Evolutionary conservation across 202 grass and related monocot genomes (phyloP).

Genomic region (Saccharum hybrid): DNA sequence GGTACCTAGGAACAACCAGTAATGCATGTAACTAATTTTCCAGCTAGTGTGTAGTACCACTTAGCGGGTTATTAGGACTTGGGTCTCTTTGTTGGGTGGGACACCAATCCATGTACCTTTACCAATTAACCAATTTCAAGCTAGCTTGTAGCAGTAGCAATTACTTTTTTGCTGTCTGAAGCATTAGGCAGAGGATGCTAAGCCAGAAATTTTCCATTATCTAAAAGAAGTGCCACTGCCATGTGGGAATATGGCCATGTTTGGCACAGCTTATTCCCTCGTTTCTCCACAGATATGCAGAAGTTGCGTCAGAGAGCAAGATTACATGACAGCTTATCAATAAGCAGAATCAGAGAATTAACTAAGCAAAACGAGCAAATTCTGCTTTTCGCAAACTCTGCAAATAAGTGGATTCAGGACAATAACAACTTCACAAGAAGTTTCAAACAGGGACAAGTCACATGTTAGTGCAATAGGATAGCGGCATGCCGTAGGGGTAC

Average conservation of each 20-base stretch:
- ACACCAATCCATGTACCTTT: not conserved
- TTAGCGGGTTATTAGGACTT: not conserved
- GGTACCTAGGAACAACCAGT: constrained; percentile 35
- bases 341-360: constrained; percentile 16
- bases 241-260: constrained; percentile 23
- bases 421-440: not conserved
- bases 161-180: not conserved
- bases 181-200: not conserved
- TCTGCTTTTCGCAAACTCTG: not conserved
- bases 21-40: constrained; percentile 34
- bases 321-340: not conserved
- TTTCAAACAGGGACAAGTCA: not conserved
- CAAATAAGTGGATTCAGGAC: not conserved
- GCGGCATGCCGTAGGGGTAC: not conserved
- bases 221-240: not conserved
- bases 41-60: not conserved
- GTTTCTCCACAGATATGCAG: not conserved
- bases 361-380: not conserved
- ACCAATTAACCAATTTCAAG: not conserved
- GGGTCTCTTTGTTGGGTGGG: too few species aligned
- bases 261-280: not conserved
- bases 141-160: too few species aligned
- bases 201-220: not conserved
- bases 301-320: not conserved
- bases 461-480: not conserved